Evolutionary conservation across 2,329 filamentous ascomycete species (phyloP), one percentile per base, ranked within the genome.

Genomic region (Trichophyton simii): DNA sequence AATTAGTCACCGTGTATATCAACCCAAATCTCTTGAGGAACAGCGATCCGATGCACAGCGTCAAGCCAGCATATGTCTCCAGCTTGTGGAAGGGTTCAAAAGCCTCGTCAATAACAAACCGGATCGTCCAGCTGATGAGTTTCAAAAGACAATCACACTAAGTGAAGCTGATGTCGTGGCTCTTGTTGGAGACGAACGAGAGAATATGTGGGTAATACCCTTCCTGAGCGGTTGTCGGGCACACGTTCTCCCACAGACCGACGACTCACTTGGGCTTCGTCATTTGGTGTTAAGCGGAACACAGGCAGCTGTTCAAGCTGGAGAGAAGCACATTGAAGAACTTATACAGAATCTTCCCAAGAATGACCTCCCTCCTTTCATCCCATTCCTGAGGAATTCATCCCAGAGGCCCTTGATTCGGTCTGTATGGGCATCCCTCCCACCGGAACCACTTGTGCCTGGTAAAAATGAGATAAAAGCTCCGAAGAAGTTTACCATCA

Each of bases 181-280:
- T 8, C 61, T 77, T 48, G 64, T 68, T 13, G 75, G 75, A 4
- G 65, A 68, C 2, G 65, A 67, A 61, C 63, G 64, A 41, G 75
- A 77, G 63, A 77, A 76, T 62, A 67, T 75, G 6, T 76, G 70
- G 69, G 69, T 69, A 61, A 65, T 72, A 5, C 62, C 65, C 8
- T 60, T 75, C 15, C 69, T 66, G 13, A 72, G 74, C 60, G 75
- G 74, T 25, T 76, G 74, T 55, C 68, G 68, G 41, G 69, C 76
- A n/a, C 74, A 73, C 58, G 68, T 76, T 9, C 60, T 74, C 31
- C 60, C 58, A 5, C 58, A 55, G 34, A 61, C 68, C n/a, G 44
- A 57, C 1, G 66, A 73, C 55, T 72, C 55, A 65, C 70, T 36
- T 70, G 73, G 9, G 42, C 64, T 4, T 62, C 73, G 74, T 42